Conservation (phyloP, 352 stramenopile species). For the Phytophthora palmivora region DNA sequence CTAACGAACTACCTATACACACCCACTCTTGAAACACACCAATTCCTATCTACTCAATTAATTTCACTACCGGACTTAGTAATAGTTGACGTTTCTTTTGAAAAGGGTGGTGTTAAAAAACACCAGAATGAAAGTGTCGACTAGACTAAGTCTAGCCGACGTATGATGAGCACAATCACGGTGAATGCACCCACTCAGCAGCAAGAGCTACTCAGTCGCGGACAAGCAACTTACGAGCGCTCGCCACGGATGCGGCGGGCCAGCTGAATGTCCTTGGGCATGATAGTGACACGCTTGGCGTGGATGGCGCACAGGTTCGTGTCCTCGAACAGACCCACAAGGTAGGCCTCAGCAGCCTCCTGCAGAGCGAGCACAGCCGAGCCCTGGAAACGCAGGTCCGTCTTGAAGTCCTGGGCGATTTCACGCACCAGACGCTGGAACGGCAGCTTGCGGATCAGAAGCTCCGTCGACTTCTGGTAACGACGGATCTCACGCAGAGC, state of each 20-base stretch:
- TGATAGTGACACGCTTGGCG: conserved; percentile 94
- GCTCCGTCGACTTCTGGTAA: conserved; percentile 97
- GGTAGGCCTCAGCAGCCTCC: conserved; percentile 88
- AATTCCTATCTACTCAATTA: no score
- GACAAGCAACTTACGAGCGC: conserved; percentile 63
- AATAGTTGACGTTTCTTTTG: conserved; percentile 26
- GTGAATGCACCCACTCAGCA: conserved; percentile 45
- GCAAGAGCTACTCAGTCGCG: conserved; percentile 76
- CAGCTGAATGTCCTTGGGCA: conserved; percentile 96
- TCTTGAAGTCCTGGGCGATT: conserved; percentile 88
- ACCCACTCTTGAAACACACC: no score
- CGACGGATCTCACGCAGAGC: conserved; percentile 96
- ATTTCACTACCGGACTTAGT: no score
- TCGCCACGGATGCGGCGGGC: conserved; percentile 92
- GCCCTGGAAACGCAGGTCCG: conserved; percentile 89
- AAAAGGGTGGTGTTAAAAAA: conserved; percentile 65
- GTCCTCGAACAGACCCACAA: conserved; percentile 87
- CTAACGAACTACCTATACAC: no score
- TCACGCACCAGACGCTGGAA: conserved; percentile 96
- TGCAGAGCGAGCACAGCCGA: conserved; percentile 86
- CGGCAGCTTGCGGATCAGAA: conserved; percentile 96
- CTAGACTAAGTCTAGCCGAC: conserved; percentile 17
- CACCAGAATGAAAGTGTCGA: conserved; percentile 41
- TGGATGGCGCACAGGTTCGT: conserved; percentile 95
- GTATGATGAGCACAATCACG: background rate